Percentiles rank a stretch among this genome's conserved stretches.
phyloP scores from a whole-genome alignment of 352 stramenopile species.

The Globisporangium uncinulatum region DNA sequence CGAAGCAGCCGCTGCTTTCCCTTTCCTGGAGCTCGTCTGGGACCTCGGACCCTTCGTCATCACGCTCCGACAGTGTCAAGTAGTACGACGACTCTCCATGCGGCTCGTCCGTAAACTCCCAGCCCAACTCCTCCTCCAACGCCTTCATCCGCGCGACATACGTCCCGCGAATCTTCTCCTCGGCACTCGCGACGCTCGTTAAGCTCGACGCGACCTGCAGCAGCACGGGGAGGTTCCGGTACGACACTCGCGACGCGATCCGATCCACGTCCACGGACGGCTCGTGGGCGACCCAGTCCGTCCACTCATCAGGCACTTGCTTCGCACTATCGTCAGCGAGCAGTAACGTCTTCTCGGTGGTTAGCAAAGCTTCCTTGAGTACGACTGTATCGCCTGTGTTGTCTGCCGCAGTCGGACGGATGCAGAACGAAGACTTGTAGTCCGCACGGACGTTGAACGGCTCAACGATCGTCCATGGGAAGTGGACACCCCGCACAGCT shows the following conservation, averaged over 20 bases:
- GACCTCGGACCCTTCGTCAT: slow-evolving; percentile 7
- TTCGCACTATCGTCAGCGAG: slow-evolving; percentile 11
- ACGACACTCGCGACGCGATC: slow-evolving; percentile 56
- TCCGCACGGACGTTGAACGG: slow-evolving; percentile 33
- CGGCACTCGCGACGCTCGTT: slow-evolving; percentile 27
- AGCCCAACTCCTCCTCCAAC: slow-evolving; percentile 38
- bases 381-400: not conserved
- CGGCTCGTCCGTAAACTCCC: slow-evolving; percentile 27
- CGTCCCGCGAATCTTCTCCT: slow-evolving; percentile 36
- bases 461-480: slow-evolving; percentile 41
- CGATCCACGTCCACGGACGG: slow-evolving; percentile 36
- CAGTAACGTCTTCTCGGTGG: not conserved
- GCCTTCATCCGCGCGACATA: slow-evolving; percentile 30
- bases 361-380: not conserved
- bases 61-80: slow-evolving; percentile 24
- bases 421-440: slow-evolving; percentile 8
- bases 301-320: slow-evolving; percentile 33
- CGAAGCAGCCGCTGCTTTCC: not conserved
- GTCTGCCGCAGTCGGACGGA: slow-evolving; percentile 1
- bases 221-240: slow-evolving; percentile 64
- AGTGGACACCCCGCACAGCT: slow-evolving; percentile 11
- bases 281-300: slow-evolving; percentile 39
- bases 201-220: slow-evolving; percentile 43
- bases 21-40: slow-evolving; percentile 1
- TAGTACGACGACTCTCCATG: slow-evolving; percentile 29